Conservation (phyloP, 768 basidiomycete species). For the Phylloporus arenicola region DNA sequence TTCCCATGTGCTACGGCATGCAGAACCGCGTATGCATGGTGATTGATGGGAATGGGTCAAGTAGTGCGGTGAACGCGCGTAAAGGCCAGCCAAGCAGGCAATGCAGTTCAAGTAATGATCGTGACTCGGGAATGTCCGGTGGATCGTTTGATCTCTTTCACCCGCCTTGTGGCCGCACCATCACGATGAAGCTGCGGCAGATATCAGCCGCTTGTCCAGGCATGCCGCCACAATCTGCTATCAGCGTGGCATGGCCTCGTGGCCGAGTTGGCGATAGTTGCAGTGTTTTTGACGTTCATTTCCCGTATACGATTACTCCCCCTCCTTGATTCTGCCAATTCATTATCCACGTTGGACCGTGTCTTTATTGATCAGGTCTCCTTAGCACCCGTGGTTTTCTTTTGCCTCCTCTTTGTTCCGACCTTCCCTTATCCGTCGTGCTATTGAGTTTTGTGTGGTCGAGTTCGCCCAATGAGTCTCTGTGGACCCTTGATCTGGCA, state of each 20-base stretch:
- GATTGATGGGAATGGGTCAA: conserved; percentile 27
- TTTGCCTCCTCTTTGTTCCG: conserved; percentile 2
- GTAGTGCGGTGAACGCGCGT: conserved; percentile 18
- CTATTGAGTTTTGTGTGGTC: conserved; percentile 6
- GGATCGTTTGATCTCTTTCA: conserved; percentile 17
- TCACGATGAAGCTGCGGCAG: conserved; percentile 11
- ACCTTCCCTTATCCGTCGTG: conserved; percentile 2
- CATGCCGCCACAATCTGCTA: conserved; percentile 5
- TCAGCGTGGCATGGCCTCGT: conserved; percentile 21
- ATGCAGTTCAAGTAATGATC: conserved; percentile 15
- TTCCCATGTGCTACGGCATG: conserved; percentile 26
- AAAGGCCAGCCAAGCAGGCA: conserved; percentile 4
- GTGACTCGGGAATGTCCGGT: conserved; percentile 20
- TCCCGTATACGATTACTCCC: conserved; percentile 3
- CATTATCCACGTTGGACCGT: conserved; percentile 6
- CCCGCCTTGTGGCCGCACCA: conserved; percentile 19
- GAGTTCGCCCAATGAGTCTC: conserved; percentile 5
- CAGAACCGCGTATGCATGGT: conserved; percentile 22
- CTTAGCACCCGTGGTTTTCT: conserved; percentile 2
- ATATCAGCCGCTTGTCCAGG: conserved; percentile 8
- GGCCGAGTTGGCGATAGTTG: conserved; percentile 5
- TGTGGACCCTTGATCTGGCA: conserved; percentile 16
- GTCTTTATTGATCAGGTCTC: conserved; percentile 10
- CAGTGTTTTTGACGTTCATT: conserved; percentile 1
- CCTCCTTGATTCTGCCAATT: conserved; percentile 1